phyloP scores from a whole-genome alignment of 129 eudicot genomes.

The Arctium minus region DNA sequence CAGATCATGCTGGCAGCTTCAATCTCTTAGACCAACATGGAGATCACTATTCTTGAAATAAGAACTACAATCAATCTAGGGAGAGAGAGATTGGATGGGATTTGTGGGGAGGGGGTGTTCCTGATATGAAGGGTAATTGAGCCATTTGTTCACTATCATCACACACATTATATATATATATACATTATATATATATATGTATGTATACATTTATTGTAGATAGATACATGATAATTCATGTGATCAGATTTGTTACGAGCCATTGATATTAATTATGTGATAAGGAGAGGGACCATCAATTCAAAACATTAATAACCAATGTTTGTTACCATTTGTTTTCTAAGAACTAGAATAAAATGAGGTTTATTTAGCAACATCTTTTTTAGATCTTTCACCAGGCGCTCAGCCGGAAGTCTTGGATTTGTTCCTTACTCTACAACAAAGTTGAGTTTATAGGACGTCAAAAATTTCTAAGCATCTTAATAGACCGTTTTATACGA shows the following conservation, averaged over 20 bases:
- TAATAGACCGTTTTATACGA: too few relatives aligned
- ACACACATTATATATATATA: neutral
- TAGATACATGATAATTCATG: slow-evolving; percentile 1
- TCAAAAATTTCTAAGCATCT: too few relatives aligned
- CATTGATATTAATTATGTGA: slow-evolving; percentile 1
- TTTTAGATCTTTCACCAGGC: too few relatives aligned
- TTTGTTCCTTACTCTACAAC: too few relatives aligned
- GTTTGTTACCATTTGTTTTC: neutral
- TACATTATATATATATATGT: neutral
- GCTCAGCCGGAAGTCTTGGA: too few relatives aligned
- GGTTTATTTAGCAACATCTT: too few relatives aligned
- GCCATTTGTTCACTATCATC: neutral
- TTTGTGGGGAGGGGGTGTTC: neutral
- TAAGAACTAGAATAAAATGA: neutral
- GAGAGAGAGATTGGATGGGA: neutral
- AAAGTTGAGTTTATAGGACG: too few relatives aligned
- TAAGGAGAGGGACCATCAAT: slow-evolving; percentile 16
- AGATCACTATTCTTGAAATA: neutral
- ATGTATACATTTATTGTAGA: neutral
- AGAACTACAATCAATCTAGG: neutral
- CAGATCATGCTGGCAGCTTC: slow-evolving; percentile 83
- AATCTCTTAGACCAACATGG: slow-evolving; percentile 54
- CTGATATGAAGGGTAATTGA: neutral
- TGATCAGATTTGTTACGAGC: slow-evolving; percentile 4
- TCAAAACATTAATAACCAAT: neutral